These are phyloP conservation scores for Coemansia sp. DNA, from an alignment of 192 early-diverging fungal genomes.

Conservation along the genomic window DNA sequence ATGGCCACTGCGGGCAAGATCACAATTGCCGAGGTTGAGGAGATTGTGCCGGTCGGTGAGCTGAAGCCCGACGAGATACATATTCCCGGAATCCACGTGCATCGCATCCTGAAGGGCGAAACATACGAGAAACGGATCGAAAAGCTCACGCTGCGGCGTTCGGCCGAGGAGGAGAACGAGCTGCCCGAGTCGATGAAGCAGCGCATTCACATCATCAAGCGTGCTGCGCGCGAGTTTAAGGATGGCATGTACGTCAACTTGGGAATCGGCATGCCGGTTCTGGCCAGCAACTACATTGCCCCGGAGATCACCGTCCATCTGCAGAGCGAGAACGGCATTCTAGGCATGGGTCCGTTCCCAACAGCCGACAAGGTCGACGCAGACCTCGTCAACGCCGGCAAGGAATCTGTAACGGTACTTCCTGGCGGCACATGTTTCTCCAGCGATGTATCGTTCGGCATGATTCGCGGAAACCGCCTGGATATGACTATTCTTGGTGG, in stretches of 20 bases:
- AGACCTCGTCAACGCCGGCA: constrained; percentile 78
- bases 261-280: constrained; percentile 77
- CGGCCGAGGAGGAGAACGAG: constrained; percentile 24
- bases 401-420: constrained; percentile 71
- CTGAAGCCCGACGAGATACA: constrained; percentile 70
- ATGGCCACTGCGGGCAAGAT: constrained; percentile 72
- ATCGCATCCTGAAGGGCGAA: constrained; percentile 67
- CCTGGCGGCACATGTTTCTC: constrained; percentile 67
- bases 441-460: constrained; percentile 72
- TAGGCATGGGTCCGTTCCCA: constrained; percentile 75
- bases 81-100: constrained; percentile 68
- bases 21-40: constrained; percentile 76
- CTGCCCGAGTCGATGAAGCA: constrained; percentile 40
- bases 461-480: constrained; percentile 75
- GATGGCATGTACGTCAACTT: constrained; percentile 72
- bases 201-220: constrained; percentile 67
- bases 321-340: constrained; percentile 77
- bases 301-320: constrained; percentile 65
- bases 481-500: constrained; percentile 74
- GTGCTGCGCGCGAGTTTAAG: constrained; percentile 75
- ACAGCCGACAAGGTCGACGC: constrained; percentile 65
- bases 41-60: constrained; percentile 67
- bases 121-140: constrained; percentile 72
- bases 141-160: constrained; percentile 55
- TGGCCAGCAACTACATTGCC: constrained; percentile 70